Evolutionary conservation across 2,329 filamentous ascomycete genomes (phyloP).

Genomic region (Colletotrichum sp.): DNA sequence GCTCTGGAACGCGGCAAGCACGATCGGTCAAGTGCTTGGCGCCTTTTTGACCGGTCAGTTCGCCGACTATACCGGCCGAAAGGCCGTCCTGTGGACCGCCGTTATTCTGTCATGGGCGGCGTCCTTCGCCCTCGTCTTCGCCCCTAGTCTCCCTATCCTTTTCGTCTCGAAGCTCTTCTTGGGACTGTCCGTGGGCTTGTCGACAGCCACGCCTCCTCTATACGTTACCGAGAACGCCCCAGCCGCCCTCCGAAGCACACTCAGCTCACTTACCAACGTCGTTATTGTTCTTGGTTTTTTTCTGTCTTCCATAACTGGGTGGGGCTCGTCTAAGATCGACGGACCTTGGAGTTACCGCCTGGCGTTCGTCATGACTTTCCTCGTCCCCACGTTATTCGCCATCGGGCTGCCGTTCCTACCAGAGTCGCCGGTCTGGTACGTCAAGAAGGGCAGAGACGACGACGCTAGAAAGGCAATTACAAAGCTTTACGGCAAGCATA

Average conservation of each 20-base stretch:
- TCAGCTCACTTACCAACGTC: constrained; percentile 31
- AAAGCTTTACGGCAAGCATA: constrained; percentile 25
- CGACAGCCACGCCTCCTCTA: constrained; percentile 28
- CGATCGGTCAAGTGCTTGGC: constrained; percentile 33
- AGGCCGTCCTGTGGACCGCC: constrained; percentile 26
- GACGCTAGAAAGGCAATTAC: constrained; percentile 29
- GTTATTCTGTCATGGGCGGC: constrained; percentile 25
- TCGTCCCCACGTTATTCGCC: constrained; percentile 27
- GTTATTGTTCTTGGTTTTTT: constrained; percentile 33
- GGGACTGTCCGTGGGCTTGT: constrained; percentile 28
- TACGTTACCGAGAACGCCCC: constrained; percentile 33
- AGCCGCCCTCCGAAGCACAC: constrained; percentile 27
- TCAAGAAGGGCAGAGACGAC: constrained; percentile 30
- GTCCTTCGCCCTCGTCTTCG: constrained; percentile 31
- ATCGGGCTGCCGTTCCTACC: constrained; percentile 27
- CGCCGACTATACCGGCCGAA: constrained; percentile 26
- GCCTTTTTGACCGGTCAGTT: constrained; percentile 30
- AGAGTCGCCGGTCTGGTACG: constrained; percentile 31
- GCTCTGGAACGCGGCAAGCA: constrained; percentile 39
- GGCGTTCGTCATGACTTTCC: constrained; percentile 31
- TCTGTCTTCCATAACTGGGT: constrained; percentile 30
- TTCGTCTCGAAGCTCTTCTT: constrained; percentile 31
- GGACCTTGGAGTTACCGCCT: constrained; percentile 30
- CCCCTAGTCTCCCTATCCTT: constrained; percentile 27
- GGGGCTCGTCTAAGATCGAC: constrained; percentile 27